phyloP scores from a whole-genome alignment of 306 rosid species.

The Vicia faba region DNA sequence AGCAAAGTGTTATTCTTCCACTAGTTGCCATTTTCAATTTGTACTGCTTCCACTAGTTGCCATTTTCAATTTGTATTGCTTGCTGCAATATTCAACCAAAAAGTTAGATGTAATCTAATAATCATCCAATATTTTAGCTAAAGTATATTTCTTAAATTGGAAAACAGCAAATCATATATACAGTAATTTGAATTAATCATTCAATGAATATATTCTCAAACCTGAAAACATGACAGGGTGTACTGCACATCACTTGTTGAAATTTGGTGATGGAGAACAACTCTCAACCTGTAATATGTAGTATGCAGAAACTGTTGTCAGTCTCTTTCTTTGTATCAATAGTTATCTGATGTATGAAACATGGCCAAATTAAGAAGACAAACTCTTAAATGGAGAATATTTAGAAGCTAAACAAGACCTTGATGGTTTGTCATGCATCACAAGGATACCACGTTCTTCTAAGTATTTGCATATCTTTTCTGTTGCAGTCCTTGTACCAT shows the following conservation, averaged over 20 bases:
- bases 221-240: constrained; percentile 86
- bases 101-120: background rate
- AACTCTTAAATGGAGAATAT: constrained; percentile 6
- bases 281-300: constrained; percentile 73
- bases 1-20: constrained; percentile 32
- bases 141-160: background rate
- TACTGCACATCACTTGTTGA: constrained; percentile 69
- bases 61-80: constrained; percentile 50
- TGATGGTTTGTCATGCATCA: constrained; percentile 53
- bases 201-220: constrained; percentile 23
- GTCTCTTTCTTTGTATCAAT: constrained; percentile 13
- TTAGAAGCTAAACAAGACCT: constrained; percentile 54
- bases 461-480: constrained; percentile 58
- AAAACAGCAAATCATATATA: constrained; percentile 20
- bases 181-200: constrained; percentile 17
- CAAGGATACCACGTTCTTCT: constrained; percentile 62
- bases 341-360: background rate
- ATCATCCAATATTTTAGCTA: background rate
- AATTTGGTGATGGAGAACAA: constrained; percentile 87
- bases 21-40: constrained; percentile 57
- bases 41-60: too few relatives aligned
- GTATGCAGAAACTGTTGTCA: constrained; percentile 8
- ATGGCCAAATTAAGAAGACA: background rate
- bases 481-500: constrained; percentile 49
- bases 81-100: constrained; percentile 50